Percentiles rank a stretch among this genome's conserved stretches.
Conservation (phyloP, 2,329 filamentous ascomycete genomes). For the Fusarium zealandicum region DNA sequence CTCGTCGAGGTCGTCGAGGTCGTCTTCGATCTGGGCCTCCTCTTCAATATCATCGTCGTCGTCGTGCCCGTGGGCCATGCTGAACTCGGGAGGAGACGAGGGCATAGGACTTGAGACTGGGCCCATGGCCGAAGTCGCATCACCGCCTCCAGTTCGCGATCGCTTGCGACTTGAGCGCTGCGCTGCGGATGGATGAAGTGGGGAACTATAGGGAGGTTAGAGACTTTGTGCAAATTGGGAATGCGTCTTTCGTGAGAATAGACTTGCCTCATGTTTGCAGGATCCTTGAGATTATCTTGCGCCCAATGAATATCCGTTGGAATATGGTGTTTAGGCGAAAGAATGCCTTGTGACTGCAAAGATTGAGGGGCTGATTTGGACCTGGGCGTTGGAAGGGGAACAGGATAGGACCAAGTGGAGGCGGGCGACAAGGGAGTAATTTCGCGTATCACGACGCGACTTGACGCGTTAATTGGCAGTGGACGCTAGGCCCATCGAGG, state of each 20-base stretch:
- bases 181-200: slow-evolving; percentile 77
- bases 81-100: slow-evolving; percentile 68
- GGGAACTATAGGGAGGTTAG: slow-evolving; percentile 67
- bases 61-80: slow-evolving; percentile 71
- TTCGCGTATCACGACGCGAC: slow-evolving; percentile 41
- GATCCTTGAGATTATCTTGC: slow-evolving; percentile 7
- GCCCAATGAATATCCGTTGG: slow-evolving; percentile 5
- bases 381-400: slow-evolving; percentile 31
- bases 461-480: slow-evolving; percentile 55
- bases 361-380: slow-evolving; percentile 36
- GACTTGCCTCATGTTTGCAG: slow-evolving; percentile 24
- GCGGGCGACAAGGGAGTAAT: slow-evolving; percentile 30
- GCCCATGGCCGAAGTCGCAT: slow-evolving; percentile 59
- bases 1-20: slow-evolving; percentile 80
- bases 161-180: slow-evolving; percentile 63
- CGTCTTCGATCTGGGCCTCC: slow-evolving; percentile 74
- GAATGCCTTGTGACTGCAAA: slow-evolving; percentile 15
- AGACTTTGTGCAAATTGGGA: not conserved
- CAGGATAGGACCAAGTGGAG: slow-evolving; percentile 29
- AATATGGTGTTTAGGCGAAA: slow-evolving; percentile 5
- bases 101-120: slow-evolving; percentile 68
- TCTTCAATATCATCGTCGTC: slow-evolving; percentile 77
- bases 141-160: slow-evolving; percentile 59
- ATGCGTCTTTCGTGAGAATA: not conserved
- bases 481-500: slow-evolving; percentile 42